Percentiles rank a stretch among this genome's conserved stretches.
These are phyloP conservation scores for Lodderomyces parapsilosis DNA, from an alignment of 1,139 yeast species.

Conservation along the genomic window DNA sequence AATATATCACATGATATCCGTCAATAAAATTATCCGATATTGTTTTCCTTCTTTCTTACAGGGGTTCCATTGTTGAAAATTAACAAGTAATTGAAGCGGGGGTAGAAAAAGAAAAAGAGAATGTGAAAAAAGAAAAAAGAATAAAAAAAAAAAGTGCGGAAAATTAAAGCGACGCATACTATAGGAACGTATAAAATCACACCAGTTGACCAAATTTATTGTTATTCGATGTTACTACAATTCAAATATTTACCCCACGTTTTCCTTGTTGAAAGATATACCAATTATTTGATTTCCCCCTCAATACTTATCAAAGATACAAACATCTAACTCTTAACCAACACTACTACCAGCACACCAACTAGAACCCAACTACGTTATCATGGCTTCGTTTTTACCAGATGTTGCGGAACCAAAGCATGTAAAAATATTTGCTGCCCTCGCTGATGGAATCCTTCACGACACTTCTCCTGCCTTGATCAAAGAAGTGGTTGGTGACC, in stretches of 20 bases:
- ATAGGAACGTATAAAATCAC: not conserved
- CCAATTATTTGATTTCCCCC: no score
- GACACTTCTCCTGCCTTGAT: conserved; percentile 32
- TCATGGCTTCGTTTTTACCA: conserved; percentile 15
- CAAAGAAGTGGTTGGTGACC: conserved; percentile 25
- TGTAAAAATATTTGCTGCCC: conserved; percentile 23
- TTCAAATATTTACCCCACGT: not conserved
- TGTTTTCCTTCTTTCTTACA: no score
- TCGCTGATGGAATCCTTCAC: conserved; percentile 39
- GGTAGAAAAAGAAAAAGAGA: no score
- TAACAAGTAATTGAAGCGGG: no score
- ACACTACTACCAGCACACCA: no score
- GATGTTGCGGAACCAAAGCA: conserved; percentile 24
- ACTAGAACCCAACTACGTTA: no score
- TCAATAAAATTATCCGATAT: not conserved
- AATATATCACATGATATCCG: no score
- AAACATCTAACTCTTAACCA: no score
- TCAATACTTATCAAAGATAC: no score
- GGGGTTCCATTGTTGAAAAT: no score
- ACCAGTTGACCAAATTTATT: not conserved
- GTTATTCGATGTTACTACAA: not conserved
- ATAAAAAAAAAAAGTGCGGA: not conserved
- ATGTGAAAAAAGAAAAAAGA: not conserved
- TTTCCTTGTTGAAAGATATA: no score
- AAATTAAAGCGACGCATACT: no score